phyloP scores from a whole-genome alignment of 306 rosid genomes.

The Oxytropis ochrocephala region DNA sequence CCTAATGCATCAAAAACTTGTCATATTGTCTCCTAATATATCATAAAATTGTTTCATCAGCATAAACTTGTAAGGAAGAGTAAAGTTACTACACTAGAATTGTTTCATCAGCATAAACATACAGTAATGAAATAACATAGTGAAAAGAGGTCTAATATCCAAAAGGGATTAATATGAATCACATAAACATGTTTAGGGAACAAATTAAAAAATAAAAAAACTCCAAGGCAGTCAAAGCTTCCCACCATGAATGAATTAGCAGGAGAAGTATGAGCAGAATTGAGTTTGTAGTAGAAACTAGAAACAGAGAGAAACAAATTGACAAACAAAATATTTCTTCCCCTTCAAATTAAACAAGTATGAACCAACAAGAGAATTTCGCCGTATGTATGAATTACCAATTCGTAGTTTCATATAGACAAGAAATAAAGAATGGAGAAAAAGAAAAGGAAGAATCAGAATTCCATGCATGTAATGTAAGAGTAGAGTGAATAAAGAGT shows the following conservation, averaged over 20 bases:
- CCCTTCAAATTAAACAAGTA: background rate
- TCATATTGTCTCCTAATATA: slow-evolving; percentile 25
- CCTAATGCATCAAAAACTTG: background rate
- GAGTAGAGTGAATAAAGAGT: background rate
- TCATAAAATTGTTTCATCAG: slow-evolving; percentile 1
- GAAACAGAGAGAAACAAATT: background rate
- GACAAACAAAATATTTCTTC: background rate
- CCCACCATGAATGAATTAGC: background rate
- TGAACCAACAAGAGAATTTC: background rate
- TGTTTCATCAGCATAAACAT: background rate
- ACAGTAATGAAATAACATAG: background rate
- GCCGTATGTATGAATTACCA: no score
- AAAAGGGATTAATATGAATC: background rate
- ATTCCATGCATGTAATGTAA: background rate
- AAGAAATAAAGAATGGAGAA: background rate
- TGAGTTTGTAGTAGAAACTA: background rate
- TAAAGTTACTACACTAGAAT: background rate
- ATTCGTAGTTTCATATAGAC: background rate
- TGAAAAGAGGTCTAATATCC: background rate
- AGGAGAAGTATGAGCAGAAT: background rate
- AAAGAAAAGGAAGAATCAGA: background rate
- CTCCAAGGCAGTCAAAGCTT: background rate
- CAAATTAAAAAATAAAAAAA: background rate
- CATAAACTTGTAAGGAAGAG: background rate
- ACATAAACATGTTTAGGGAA: background rate